Conservation (phyloP, 164 flowering plant species). For the Aristolochia contorta region DNA sequence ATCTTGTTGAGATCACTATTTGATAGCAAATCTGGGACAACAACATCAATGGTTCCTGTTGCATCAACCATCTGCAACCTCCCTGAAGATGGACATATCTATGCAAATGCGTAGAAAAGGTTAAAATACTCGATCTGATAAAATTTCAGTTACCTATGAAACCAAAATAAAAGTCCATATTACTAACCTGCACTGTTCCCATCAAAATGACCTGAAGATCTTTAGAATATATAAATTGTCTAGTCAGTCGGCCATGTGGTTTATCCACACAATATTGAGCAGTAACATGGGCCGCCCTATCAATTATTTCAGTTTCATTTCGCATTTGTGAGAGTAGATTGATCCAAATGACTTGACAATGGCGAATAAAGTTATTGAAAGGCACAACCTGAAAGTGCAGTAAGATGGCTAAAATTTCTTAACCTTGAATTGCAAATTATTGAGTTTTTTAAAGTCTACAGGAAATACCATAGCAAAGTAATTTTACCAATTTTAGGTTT, state of each 20-base stretch:
- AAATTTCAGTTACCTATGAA: too few species aligned
- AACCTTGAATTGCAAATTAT: background rate
- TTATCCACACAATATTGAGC: constrained; percentile 19
- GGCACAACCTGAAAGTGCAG: constrained; percentile 53
- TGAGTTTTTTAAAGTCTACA: background rate
- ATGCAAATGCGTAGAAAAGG: background rate
- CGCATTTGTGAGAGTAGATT: constrained; percentile 12
- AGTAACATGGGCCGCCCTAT: constrained; percentile 6
- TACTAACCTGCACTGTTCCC: constrained; percentile 61
- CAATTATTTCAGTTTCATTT: constrained; percentile 6
- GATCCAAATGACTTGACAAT: constrained; percentile 38
- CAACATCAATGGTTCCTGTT: constrained; percentile 68
- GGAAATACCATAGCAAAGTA: background rate
- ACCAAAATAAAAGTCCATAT: background rate
- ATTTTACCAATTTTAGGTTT: constrained; percentile 45
- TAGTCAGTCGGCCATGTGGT: constrained; percentile 17
- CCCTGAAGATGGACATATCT: constrained; percentile 39
- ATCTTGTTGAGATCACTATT: constrained; percentile 31
- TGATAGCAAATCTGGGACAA: constrained; percentile 57
- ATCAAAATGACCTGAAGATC: constrained; percentile 46
- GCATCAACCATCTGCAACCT: constrained; percentile 75
- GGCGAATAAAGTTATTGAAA: constrained; percentile 35
- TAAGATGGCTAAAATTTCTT: constrained; percentile 5
- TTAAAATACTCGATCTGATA: too few species aligned
- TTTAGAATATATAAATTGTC: constrained; percentile 46